Evolutionary conservation across 1,284 basidiomycete genomes (phyloP), one percentile per base, ranked within the genome.

Genomic region (Sutorius eximius): DNA sequence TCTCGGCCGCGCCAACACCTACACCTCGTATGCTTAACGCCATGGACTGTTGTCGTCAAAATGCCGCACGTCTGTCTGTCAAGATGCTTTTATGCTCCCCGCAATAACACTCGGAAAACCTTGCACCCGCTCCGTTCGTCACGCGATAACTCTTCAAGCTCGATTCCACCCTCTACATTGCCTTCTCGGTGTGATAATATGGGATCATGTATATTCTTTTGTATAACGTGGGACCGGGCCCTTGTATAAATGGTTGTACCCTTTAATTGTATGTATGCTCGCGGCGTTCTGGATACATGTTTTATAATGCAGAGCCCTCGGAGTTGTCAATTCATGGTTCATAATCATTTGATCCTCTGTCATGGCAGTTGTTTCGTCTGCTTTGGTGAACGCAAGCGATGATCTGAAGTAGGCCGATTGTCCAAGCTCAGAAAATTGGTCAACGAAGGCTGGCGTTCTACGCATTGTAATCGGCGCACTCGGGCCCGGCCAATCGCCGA

Each of bases 161-260:
- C 51, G 16, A 51, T 46, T 46, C 42, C 43, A 44, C 27, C 41
- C 40, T 10, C 33, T 66, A 66, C 54, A 30, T 43, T 66, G 53
- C 57, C 45, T 57, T 57, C 50, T 57, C 40, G 13, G 45, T 66
- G 56, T 68, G 55, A 64, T 68, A 60, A 67, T 67, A 62, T 63
- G 62, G 63, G 22, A 64, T 64, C 56, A 65, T 67, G 65, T 67
- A 69, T 58, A 69, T 71, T 69, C 65, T 66, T 64, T 71, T 67
- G 65, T 64, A 66, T 67, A 69, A 54, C 12, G 44, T 32, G 45
- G 56, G 41, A 55, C 63, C 49, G 20, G 45, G 43, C 54, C 51
- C 49, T 53, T 69, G 66, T 70, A 67, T 64, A 67, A 58, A 67
- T 13, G 48, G 13, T 24, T 59, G 59, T 57, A 41, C 53, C n/a